Evolutionary conservation across 441 rosid species (phyloP).

Genomic region (Gossypium davidsonii): DNA sequence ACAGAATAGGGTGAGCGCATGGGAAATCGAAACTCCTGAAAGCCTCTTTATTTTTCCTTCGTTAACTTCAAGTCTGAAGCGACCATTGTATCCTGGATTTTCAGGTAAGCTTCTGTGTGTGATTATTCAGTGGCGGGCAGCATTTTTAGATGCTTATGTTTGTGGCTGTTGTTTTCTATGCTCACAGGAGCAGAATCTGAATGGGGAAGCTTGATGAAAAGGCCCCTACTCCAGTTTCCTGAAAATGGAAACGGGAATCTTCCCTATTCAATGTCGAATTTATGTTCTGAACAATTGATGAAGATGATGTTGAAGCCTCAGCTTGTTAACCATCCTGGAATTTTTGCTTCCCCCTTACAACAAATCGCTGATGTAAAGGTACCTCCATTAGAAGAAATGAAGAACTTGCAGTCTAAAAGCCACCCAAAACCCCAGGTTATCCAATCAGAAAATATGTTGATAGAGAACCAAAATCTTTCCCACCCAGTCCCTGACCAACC

Average conservation of each 20-base stretch:
- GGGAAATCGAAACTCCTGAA: slow-evolving; percentile 98
- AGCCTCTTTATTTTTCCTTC: slow-evolving; percentile 95
- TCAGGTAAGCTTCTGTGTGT: slow-evolving; percentile 39
- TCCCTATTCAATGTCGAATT: slow-evolving; percentile 43
- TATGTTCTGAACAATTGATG: slow-evolving; percentile 55
- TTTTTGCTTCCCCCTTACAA: slow-evolving; percentile 27
- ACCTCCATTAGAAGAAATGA: slow-evolving; percentile 38
- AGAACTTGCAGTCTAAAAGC: slow-evolving; percentile 32
- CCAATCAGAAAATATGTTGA: slow-evolving; percentile 26
- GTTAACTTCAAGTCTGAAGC: slow-evolving; percentile 82
- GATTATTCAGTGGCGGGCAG: not conserved
- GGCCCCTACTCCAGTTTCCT: slow-evolving; percentile 57
- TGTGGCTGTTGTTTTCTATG: not conserved
- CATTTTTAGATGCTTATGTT: not conserved
- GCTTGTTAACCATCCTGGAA: slow-evolving; percentile 28
- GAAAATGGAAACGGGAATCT: slow-evolving; percentile 45
- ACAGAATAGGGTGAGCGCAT: slow-evolving; percentile 84
- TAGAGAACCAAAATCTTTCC: slow-evolving; percentile 32
- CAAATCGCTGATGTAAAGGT: slow-evolving; percentile 35
- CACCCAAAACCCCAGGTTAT: slow-evolving; percentile 41
- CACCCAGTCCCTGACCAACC: slow-evolving; percentile 28
- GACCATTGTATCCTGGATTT: slow-evolving; percentile 65
- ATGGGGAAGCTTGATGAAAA: slow-evolving; percentile 81
- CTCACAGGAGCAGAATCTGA: slow-evolving; percentile 61
- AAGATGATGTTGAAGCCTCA: slow-evolving; percentile 76